A percentile compares a stretch with the other conserved stretches of the same genome.
These are phyloP conservation scores for Colletotrichum tamarilloi DNA, from an alignment of 2,329 filamentous ascomycete genomes.

Conservation along the genomic window DNA sequence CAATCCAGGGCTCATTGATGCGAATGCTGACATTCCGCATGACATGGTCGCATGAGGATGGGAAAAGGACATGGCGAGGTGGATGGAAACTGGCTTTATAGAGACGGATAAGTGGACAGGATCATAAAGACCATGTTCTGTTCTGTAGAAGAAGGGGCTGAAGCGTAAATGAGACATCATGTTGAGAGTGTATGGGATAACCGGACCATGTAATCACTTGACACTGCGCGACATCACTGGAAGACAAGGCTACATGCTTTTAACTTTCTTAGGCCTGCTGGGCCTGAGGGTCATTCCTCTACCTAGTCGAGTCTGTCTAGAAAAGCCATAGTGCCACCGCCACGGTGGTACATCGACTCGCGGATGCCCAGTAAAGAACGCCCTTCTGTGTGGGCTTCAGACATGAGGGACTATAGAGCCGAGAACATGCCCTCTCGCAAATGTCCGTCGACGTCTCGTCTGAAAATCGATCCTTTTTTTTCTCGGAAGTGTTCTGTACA, in stretches of 20 bases:
- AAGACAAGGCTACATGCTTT: neutral
- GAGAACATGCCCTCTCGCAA: neutral
- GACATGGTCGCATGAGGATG: too few species aligned
- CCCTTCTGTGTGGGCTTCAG: slow-evolving; percentile 2
- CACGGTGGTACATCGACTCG: neutral
- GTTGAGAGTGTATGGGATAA: neutral
- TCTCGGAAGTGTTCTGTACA: slow-evolving; percentile 28
- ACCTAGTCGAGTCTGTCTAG: slow-evolving; percentile 16
- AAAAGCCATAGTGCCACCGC: slow-evolving; percentile 8
- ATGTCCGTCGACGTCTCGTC: slow-evolving; percentile 24
- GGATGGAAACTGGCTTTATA: neutral
- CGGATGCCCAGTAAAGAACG: slow-evolving; percentile 20
- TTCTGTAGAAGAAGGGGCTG: neutral
- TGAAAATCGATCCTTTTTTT: slow-evolving; percentile 26
- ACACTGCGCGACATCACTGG: neutral
- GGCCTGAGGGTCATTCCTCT: slow-evolving; percentile 27
- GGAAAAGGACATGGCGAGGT: neutral
- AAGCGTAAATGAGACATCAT: neutral
- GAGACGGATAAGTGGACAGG: neutral
- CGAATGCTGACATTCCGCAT: too few species aligned
- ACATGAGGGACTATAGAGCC: slow-evolving; percentile 8
- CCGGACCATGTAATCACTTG: neutral
- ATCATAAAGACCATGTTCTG: neutral
- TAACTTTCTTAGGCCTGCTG: slow-evolving; percentile 22
- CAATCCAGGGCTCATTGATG: neutral